Percentiles rank a stretch among this genome's conserved stretches.
These are phyloP conservation scores for Leucoagaricus sp. DNA, from an alignment of 1,284 basidiomycete species.

Conservation along the genomic window DNA sequence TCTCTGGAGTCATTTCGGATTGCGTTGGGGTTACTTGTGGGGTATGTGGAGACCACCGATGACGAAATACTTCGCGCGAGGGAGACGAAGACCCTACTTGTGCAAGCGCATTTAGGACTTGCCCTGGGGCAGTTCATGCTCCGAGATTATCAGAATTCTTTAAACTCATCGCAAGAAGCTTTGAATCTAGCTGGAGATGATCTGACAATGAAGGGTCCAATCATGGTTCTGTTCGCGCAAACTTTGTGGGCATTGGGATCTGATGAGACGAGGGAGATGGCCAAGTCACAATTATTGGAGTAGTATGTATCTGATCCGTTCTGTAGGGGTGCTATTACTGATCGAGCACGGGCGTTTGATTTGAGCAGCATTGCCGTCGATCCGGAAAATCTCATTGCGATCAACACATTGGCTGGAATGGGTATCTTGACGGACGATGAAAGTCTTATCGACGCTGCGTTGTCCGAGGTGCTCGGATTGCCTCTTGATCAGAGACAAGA, in stretches of 20 bases:
- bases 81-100: conserved; percentile 43
- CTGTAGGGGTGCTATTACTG: background rate
- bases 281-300: conserved; percentile 82
- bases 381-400: conserved; percentile 75
- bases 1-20: conserved; percentile 76
- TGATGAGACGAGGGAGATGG: conserved; percentile 73
- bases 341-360: background rate
- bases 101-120: conserved; percentile 68
- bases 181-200: conserved; percentile 56
- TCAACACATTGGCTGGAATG: conserved; percentile 85
- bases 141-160: conserved; percentile 61
- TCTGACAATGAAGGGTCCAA: conserved; percentile 57
- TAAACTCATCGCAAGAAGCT: conserved; percentile 69
- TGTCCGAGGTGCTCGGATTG: conserved; percentile 77
- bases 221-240: conserved; percentile 78
- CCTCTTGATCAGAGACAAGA: conserved; percentile 60
- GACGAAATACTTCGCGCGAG: conserved; percentile 28
- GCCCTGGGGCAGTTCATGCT: conserved; percentile 74
- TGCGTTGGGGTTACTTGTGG: conserved; percentile 70
- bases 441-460: conserved; percentile 82
- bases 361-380: conserved; percentile 60
- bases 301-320: too few species aligned
- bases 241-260: conserved; percentile 81
- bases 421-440: conserved; percentile 81
- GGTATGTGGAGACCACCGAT: conserved; percentile 42